A percentile compares a stretch with the other conserved stretches of the same genome.
phyloP scores from a whole-genome alignment of 73 alveolate genomes.

The Tetrahymena malaccensis region DNA sequence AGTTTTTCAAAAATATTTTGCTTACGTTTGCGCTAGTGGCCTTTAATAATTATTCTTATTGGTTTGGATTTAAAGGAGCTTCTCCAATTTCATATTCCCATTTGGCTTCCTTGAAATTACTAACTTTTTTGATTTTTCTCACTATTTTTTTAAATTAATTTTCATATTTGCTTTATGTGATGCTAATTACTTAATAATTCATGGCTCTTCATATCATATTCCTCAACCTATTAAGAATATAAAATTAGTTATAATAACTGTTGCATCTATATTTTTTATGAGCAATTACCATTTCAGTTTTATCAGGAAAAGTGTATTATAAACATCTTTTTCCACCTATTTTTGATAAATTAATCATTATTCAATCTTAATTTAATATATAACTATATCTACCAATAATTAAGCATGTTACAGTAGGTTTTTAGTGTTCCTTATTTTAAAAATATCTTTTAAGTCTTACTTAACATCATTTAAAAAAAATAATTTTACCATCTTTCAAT shows the following conservation, averaged over 20 bases:
- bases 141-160: not conserved
- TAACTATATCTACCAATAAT: not conserved
- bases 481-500: not conserved
- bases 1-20: too few relatives aligned
- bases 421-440: not conserved
- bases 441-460: not conserved
- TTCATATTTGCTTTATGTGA: not conserved
- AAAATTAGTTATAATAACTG: not conserved
- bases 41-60: constrained; percentile 61
- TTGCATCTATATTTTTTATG: not conserved
- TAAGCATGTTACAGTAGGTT: not conserved
- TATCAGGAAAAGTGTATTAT: not conserved
- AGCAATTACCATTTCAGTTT: not conserved
- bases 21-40: constrained; percentile 62
- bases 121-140: constrained; percentile 52
- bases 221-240: constrained; percentile 61
- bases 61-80: constrained; percentile 56
- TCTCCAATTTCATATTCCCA: constrained; percentile 99
- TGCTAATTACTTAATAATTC: constrained; percentile 75
- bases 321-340: not conserved
- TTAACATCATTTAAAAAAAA: not conserved
- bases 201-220: constrained; percentile 86
- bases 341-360: not conserved
- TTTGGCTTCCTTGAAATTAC: constrained; percentile 82
- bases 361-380: not conserved